Percentiles rank a stretch among this genome's conserved stretches.
Evolutionary conservation across 305 asterid genomes (phyloP).

Genomic region (Caryopteris hybrid): DNA sequence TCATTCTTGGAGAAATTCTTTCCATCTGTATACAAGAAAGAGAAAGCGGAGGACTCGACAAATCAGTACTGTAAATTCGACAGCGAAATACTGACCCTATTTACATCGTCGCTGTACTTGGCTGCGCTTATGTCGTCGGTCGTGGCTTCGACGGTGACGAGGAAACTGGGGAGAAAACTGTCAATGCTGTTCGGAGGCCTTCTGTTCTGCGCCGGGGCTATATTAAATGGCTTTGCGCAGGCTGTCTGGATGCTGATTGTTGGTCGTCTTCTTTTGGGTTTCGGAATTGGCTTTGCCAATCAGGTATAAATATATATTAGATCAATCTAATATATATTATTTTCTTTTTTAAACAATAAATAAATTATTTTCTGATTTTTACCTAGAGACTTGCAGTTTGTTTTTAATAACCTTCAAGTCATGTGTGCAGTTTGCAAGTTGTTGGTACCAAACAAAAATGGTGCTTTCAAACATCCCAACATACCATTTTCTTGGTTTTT

Average conservation of each 20-base stretch:
- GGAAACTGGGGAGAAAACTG: conserved; percentile 46
- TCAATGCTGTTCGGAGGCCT: conserved; percentile 65
- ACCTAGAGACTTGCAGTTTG: too few species aligned
- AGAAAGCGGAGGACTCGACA: conserved; percentile 33
- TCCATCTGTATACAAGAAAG: conserved; percentile 36
- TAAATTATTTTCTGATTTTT: too few species aligned
- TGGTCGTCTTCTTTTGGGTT: conserved; percentile 62
- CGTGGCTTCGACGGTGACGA: conserved; percentile 52
- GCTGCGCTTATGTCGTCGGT: conserved; percentile 61
- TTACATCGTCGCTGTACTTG: conserved; percentile 61
- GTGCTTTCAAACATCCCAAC: conserved; percentile 3
- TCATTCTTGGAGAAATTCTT: conserved; percentile 43
- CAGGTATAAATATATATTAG: too few species aligned
- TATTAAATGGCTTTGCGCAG: conserved; percentile 48
- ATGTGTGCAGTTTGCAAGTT: too few species aligned
- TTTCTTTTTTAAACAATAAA: too few species aligned
- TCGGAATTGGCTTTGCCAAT: conserved; percentile 69
- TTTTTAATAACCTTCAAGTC: too few species aligned
- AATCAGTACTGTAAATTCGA: conserved; percentile 69
- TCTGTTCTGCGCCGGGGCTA: conserved; percentile 58
- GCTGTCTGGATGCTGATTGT: conserved; percentile 52
- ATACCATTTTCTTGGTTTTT: background rate
- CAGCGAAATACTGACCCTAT: conserved; percentile 49
- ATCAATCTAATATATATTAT: too few species aligned
- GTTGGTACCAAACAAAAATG: background rate